Evolutionary conservation across 768 basidiomycete genomes (phyloP).

Genomic region (Exidia glandulosa): DNA sequence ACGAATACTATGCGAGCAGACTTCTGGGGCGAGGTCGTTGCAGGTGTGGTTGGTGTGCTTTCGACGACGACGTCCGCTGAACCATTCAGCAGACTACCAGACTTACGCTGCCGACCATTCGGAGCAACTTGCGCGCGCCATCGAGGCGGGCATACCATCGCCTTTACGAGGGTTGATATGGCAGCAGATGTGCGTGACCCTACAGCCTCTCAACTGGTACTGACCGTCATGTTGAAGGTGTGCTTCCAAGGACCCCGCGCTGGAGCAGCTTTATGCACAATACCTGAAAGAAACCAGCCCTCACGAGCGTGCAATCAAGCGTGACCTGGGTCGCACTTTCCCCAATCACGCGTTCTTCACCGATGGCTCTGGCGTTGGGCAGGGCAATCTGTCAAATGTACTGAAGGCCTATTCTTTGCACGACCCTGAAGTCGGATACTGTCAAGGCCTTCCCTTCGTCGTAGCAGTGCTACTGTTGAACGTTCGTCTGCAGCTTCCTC

Average conservation of each 20-base stretch:
- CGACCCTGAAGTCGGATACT: slow-evolving; percentile 92
- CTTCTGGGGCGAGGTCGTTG: slow-evolving; percentile 93
- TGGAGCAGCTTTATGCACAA: slow-evolving; percentile 73
- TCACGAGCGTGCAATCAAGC: slow-evolving; percentile 89
- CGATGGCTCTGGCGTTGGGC: slow-evolving; percentile 88
- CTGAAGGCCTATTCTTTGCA: slow-evolving; percentile 96
- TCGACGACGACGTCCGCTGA: slow-evolving; percentile 1
- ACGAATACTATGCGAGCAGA: slow-evolving; percentile 31
- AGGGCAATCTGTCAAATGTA: slow-evolving; percentile 96
- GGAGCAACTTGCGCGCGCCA: slow-evolving; percentile 74
- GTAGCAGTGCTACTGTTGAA: slow-evolving; percentile 89
- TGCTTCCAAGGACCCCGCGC: slow-evolving; percentile 80
- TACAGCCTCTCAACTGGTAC: neutral
- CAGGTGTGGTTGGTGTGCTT: slow-evolving; percentile 36
- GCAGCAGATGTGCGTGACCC: slow-evolving; percentile 69
- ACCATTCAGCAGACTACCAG: slow-evolving; percentile 59
- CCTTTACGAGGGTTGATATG: slow-evolving; percentile 90
- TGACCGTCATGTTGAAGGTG: slow-evolving; percentile 41
- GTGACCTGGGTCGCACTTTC: slow-evolving; percentile 92
- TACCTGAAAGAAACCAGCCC: slow-evolving; percentile 73
- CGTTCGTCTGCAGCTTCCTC: slow-evolving; percentile 32
- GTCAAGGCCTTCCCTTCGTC: slow-evolving; percentile 93
- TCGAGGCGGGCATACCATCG: slow-evolving; percentile 83
- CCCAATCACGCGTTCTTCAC: slow-evolving; percentile 95
- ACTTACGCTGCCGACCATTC: slow-evolving; percentile 70